Evolutionary conservation across 148 eudicot species (phyloP).

Genomic region (Rhododendron ferrugineum): DNA sequence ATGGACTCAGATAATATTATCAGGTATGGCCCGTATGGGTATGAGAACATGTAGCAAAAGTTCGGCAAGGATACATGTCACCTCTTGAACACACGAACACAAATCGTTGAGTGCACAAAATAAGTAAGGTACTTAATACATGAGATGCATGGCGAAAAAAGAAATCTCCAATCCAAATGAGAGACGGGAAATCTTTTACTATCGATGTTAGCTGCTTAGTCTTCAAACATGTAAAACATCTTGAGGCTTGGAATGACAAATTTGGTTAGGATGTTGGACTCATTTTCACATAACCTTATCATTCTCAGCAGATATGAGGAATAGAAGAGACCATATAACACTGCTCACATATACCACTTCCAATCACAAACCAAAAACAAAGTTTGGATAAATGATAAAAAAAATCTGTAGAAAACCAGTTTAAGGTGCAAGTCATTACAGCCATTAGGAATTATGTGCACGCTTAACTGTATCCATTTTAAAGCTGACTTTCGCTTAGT

Average conservation of each 20-base stretch:
- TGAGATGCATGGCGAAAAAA: not conserved
- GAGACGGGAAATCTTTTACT: not conserved
- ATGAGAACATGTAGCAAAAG: not conserved
- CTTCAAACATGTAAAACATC: not conserved
- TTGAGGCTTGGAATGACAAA: not conserved
- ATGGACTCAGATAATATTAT: not conserved
- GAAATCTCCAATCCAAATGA: not conserved
- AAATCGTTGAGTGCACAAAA: not conserved
- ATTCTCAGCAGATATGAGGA: not conserved
- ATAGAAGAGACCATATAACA: not conserved
- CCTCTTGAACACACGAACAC: not conserved
- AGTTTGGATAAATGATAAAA: not conserved
- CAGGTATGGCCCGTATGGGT: not conserved
- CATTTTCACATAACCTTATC: not conserved
- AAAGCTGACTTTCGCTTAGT: constrained; percentile 59
- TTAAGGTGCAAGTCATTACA: not conserved
- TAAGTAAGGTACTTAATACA: not conserved
- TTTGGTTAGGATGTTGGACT: not conserved
- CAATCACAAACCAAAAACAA: constrained; percentile 9
- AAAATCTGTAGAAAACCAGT: not conserved
- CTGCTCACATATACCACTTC: not conserved
- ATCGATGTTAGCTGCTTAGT: not conserved
- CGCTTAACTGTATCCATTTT: constrained; percentile 24
- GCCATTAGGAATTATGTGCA: constrained; percentile 6
- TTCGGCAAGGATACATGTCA: not conserved